Percentiles rank a stretch among this genome's conserved stretches.
phyloP scores from a whole-genome alignment of 2,329 filamentous ascomycete genomes.

The Calonectria pauciramosa region DNA sequence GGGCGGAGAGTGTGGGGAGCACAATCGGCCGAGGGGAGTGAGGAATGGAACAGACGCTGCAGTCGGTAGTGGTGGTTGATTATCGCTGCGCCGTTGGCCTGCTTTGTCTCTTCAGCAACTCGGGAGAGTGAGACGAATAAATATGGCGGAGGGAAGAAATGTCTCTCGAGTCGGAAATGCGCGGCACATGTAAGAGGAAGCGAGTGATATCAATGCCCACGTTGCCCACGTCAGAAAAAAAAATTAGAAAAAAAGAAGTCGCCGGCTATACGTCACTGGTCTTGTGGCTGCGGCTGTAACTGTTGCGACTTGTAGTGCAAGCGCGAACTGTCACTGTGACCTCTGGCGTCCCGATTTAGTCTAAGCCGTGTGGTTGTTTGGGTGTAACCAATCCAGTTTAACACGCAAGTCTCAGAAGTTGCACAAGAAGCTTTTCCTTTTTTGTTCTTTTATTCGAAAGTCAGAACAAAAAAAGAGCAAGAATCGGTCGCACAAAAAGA shows the following conservation, averaged over 20 bases:
- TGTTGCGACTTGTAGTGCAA: constrained; percentile 2
- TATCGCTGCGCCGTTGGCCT: neutral
- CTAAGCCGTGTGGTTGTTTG: neutral
- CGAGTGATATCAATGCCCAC: constrained; percentile 14
- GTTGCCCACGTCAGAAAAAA: constrained; percentile 20
- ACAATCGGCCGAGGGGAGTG: constrained; percentile 43
- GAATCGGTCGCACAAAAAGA: neutral
- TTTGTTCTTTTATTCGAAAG: neutral
- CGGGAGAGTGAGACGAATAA: neutral
- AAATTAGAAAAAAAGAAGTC: neutral
- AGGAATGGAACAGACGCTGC: constrained; percentile 19
- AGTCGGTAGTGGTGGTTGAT: neutral
- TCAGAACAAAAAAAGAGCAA: neutral
- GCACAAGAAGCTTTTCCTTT: neutral
- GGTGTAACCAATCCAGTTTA: neutral
- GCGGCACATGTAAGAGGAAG: constrained; percentile 11
- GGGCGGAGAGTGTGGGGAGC: constrained; percentile 38
- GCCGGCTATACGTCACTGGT: constrained; percentile 33
- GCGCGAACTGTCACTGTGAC: constrained; percentile 5
- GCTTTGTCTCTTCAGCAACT: neutral
- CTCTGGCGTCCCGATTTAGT: neutral
- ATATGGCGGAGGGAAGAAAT: neutral
- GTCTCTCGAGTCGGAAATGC: neutral
- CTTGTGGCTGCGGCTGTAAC: constrained; percentile 13
- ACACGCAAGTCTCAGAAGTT: neutral